These are phyloP conservation scores for Dentipellis fragilis DNA, from an alignment of 768 basidiomycete species.

Conservation along the genomic window DNA sequence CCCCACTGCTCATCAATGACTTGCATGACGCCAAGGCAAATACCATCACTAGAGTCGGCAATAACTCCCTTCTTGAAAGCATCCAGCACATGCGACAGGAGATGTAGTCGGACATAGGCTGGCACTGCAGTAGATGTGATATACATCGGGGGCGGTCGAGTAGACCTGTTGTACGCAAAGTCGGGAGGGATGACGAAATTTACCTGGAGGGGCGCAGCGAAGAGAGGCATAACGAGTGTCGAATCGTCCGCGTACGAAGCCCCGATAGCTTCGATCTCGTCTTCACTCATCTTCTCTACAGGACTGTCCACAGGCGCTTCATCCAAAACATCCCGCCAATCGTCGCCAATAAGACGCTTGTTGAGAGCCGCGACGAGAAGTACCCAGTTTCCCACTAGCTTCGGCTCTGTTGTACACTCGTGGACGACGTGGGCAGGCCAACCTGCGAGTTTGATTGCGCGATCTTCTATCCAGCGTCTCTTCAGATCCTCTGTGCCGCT, in stretches of 20 bases:
- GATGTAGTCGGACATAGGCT: constrained; percentile 75
- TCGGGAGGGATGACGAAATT: constrained; percentile 50
- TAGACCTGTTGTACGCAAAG: constrained; percentile 35
- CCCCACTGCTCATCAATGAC: constrained; percentile 67
- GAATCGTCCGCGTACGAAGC: constrained; percentile 35
- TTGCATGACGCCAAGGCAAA: constrained; percentile 62
- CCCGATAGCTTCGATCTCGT: constrained; percentile 29
- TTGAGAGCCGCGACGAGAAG: constrained; percentile 47
- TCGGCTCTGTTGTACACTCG: constrained; percentile 31
- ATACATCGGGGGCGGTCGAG: constrained; percentile 58
- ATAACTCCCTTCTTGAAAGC: constrained; percentile 45
- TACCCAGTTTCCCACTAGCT: constrained; percentile 38
- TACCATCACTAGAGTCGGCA: constrained; percentile 57
- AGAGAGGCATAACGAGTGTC: constrained; percentile 44
- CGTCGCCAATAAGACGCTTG: constrained; percentile 40
- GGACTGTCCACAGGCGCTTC: neutral
- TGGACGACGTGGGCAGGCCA: constrained; percentile 68
- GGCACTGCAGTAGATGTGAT: constrained; percentile 59
- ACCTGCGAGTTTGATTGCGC: constrained; percentile 74
- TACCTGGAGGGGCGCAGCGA: constrained; percentile 53
- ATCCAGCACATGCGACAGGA: constrained; percentile 56
- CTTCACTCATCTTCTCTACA: constrained; percentile 23
- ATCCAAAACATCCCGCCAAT: constrained; percentile 14
- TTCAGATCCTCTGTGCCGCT: constrained; percentile 54
- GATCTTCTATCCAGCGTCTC: constrained; percentile 71